Conservation (phyloP, 2,329 filamentous ascomycete genomes). For the Leptographium radiaticola region DNA sequence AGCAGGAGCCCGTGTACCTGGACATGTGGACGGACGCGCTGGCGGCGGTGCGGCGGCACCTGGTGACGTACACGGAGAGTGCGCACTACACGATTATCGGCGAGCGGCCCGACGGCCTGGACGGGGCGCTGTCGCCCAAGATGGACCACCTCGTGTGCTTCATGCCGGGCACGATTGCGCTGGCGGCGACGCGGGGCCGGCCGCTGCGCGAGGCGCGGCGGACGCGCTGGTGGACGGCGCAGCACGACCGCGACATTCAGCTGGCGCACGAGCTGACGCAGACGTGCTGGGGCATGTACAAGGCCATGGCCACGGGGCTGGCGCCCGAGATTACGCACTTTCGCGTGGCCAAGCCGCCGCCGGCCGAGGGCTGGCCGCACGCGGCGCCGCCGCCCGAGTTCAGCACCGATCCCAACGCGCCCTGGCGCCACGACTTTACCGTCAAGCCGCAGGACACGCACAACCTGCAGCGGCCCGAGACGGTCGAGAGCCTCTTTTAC, state of each 20-base stretch:
- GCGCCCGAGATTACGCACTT: slow-evolving; percentile 93
- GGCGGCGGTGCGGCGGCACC: slow-evolving; percentile 74
- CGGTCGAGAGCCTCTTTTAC: slow-evolving; percentile 91
- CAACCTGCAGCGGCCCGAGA: slow-evolving; percentile 91
- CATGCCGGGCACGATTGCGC: slow-evolving; percentile 87
- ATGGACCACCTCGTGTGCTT: slow-evolving; percentile 99
- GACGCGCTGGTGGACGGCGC: slow-evolving; percentile 56
- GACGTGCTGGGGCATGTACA: slow-evolving; percentile 97
- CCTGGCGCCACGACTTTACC: slow-evolving; percentile 66
- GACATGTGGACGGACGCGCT: slow-evolving; percentile 90
- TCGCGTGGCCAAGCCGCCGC: slow-evolving; percentile 55
- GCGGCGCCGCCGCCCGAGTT: slow-evolving; percentile 32
- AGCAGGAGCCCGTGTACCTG: slow-evolving; percentile 71
- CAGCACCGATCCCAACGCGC: slow-evolving; percentile 36
- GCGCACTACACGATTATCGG: slow-evolving; percentile 79
- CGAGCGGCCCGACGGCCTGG: slow-evolving; percentile 66
- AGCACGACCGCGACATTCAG: slow-evolving; percentile 75
- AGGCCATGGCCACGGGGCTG: slow-evolving; percentile 77
- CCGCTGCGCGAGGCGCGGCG: slow-evolving; percentile 64
- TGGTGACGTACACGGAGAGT: slow-evolving; percentile 76
- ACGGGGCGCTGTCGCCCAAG: slow-evolving; percentile 58
- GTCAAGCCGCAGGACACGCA: slow-evolving; percentile 77
- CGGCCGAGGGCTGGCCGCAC: slow-evolving; percentile 43
- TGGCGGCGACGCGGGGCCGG: slow-evolving; percentile 70
- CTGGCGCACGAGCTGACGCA: slow-evolving; percentile 86